These are phyloP conservation scores for Wickerhamomyces strasburgensis DNA, from an alignment of 805 yeast genomes.

Conservation along the genomic window DNA sequence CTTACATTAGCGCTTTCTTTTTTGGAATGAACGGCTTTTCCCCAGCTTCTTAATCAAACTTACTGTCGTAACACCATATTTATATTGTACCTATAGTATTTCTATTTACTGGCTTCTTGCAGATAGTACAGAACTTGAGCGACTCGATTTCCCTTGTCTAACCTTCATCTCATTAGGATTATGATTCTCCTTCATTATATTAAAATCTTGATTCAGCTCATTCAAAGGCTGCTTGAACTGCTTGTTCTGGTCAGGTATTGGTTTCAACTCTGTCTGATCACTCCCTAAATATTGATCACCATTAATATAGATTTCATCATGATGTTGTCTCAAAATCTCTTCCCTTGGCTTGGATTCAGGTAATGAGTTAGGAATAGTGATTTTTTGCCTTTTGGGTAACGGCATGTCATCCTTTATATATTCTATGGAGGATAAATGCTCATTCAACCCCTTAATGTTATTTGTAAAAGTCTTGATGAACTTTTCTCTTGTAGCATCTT, in stretches of 20 bases:
- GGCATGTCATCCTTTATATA: conserved; percentile 11
- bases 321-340: conserved; percentile 6
- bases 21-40: too few relatives aligned
- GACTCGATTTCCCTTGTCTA: background rate
- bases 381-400: conserved; percentile 20
- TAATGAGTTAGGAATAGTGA: conserved; percentile 3
- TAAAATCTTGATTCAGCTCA: background rate
- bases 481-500: background rate
- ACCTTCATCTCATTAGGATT: too few relatives aligned
- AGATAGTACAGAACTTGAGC: background rate
- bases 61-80: too few relatives aligned
- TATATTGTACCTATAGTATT: too few relatives aligned
- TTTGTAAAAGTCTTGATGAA: conserved; percentile 5
- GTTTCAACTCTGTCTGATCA: background rate
- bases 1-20: too few relatives aligned
- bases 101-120: background rate
- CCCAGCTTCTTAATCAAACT: too few relatives aligned
- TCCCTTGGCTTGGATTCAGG: conserved; percentile 16
- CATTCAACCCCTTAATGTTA: conserved; percentile 4
- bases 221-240: conserved; percentile 1
- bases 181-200: background rate
- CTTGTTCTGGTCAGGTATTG: background rate
- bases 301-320: conserved; percentile 2
- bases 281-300: background rate
- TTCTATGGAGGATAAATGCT: conserved; percentile 3